Evolutionary conservation across 345 rosid species (phyloP).

Genomic region (Aurinia saxatilis): DNA sequence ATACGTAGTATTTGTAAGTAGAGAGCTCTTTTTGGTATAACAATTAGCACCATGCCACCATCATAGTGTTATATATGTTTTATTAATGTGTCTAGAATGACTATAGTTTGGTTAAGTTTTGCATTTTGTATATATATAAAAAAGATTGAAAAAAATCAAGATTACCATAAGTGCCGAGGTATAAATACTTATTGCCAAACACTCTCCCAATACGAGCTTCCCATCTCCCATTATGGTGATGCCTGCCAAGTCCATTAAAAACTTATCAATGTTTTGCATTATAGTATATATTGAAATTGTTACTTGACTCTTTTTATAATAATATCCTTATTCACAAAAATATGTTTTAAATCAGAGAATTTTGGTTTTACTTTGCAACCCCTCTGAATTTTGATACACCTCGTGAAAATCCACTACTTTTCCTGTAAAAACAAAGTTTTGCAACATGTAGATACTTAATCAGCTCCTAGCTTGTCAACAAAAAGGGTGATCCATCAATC

Average conservation of each 20-base stretch:
- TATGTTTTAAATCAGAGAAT: not conserved
- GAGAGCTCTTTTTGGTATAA: not conserved
- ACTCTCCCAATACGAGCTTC: conserved; percentile 78
- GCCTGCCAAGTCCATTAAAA: no score
- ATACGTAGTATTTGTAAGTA: not conserved
- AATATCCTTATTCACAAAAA: no score
- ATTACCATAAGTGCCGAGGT: conserved; percentile 62
- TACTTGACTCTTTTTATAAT: no score
- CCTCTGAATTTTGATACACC: conserved; percentile 95
- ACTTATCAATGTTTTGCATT: no score
- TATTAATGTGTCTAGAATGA: no score
- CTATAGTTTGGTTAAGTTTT: no score
- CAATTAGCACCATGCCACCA: no score
- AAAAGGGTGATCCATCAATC: not conserved
- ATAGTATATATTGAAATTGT: no score
- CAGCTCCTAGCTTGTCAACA: not conserved
- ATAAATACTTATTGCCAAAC: conserved; percentile 66
- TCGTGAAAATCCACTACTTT: conserved; percentile 94
- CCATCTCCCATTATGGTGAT: conserved; percentile 82
- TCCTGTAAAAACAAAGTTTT: conserved; percentile 35
- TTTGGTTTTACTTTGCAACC: conserved; percentile 63
- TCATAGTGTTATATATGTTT: no score
- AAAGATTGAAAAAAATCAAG: not conserved
- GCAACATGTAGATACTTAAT: not conserved
- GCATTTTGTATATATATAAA: not conserved